These are phyloP conservation scores for Myxozyma neotropica DNA, from an alignment of 805 yeast genomes.

Conservation along the genomic window DNA sequence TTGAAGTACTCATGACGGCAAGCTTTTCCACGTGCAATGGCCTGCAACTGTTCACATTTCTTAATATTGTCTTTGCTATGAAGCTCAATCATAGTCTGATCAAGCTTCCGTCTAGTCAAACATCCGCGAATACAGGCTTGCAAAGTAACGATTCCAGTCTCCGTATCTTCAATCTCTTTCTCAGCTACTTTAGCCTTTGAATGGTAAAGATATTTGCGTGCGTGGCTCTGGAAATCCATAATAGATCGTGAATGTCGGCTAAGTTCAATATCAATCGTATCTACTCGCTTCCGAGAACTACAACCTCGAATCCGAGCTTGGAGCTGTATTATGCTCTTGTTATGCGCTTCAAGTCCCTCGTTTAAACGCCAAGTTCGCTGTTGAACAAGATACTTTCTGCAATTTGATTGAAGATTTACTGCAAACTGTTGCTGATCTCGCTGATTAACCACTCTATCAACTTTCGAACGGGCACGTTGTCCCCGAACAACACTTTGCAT, in stretches of 20 bases:
- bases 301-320: slow-evolving; percentile 51
- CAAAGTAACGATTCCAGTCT: slow-evolving; percentile 37
- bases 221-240: slow-evolving; percentile 42
- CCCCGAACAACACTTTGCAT: slow-evolving; percentile 4
- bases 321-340: slow-evolving; percentile 1
- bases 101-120: slow-evolving; percentile 37
- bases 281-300: slow-evolving; percentile 30
- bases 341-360: slow-evolving; percentile 38
- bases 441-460: not conserved
- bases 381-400: slow-evolving; percentile 14
- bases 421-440: not conserved
- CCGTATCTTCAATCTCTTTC: slow-evolving; percentile 42
- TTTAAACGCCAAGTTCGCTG: slow-evolving; percentile 38
- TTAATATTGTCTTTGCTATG: not conserved
- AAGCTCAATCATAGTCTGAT: slow-evolving; percentile 6
- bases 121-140: slow-evolving; percentile 44
- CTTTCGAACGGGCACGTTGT: not conserved
- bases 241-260: slow-evolving; percentile 26
- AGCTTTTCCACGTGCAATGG: slow-evolving; percentile 41
- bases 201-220: slow-evolving; percentile 43
- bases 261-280: slow-evolving; percentile 11
- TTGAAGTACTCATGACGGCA: slow-evolving; percentile 1
- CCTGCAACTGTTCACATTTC: slow-evolving; percentile 46
- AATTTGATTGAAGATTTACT: slow-evolving; percentile 15
- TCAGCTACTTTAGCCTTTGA: slow-evolving; percentile 37